A percentile compares a stretch with the other conserved stretches of the same genome.
These are phyloP conservation scores for Flaveria trinervia DNA, from an alignment of 129 eudicot genomes.

Conservation along the genomic window DNA sequence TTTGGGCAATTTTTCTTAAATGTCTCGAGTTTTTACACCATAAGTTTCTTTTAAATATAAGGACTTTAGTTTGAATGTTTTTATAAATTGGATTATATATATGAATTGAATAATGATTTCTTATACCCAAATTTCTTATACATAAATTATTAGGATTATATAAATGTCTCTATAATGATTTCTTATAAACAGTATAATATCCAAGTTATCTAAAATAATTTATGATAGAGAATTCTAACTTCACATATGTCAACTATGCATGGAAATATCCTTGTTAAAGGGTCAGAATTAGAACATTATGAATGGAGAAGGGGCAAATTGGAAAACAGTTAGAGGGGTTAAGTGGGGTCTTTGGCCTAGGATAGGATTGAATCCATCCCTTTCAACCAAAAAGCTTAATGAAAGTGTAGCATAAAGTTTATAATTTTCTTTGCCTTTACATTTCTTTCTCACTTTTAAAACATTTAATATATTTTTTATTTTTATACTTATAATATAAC, in stretches of 20 bases:
- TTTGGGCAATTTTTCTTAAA: neutral
- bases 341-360: slow-evolving; percentile 31
- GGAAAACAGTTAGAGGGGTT: slow-evolving; percentile 12
- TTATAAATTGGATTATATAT: too few relatives aligned
- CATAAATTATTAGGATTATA: too few relatives aligned
- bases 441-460: neutral
- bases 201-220: too few relatives aligned
- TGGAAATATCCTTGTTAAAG: slow-evolving; percentile 16
- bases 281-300: slow-evolving; percentile 22
- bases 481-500: too few relatives aligned
- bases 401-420: slow-evolving; percentile 37
- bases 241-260: slow-evolving; percentile 21
- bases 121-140: too few relatives aligned
- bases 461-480: too few relatives aligned
- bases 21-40: neutral
- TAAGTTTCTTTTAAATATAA: neutral
- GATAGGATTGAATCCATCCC: slow-evolving; percentile 36
- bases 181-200: too few relatives aligned
- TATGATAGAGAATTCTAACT: neutral
- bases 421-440: neutral
- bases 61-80: too few relatives aligned
- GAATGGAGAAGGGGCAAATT: slow-evolving; percentile 25
- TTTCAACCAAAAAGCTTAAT: slow-evolving; percentile 42
- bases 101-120: too few relatives aligned
- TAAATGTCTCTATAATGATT: too few relatives aligned